A percentile compares a stretch with the other conserved stretches of the same genome.
These are phyloP conservation scores for Aristolochia californica DNA, from an alignment of 164 flowering plant species.

Conservation along the genomic window DNA sequence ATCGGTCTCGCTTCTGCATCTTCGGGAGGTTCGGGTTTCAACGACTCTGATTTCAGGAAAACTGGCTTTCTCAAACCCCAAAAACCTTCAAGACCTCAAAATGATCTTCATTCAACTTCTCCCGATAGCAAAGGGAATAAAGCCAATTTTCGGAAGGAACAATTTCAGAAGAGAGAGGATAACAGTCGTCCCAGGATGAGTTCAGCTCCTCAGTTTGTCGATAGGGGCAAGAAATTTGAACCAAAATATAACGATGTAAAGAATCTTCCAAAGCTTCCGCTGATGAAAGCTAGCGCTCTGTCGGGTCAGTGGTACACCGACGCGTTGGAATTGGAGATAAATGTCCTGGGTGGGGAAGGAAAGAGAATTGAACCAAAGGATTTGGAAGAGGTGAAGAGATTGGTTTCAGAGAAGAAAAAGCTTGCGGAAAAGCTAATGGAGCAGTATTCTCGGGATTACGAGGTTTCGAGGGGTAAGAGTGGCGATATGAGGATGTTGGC, in stretches of 20 bases:
- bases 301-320: slow-evolving; percentile 67
- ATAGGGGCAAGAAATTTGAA: slow-evolving; percentile 2
- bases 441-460: slow-evolving; percentile 65
- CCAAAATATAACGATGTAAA: slow-evolving; percentile 27
- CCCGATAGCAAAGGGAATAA: background rate
- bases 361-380: slow-evolving; percentile 25
- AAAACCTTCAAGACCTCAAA: slow-evolving; percentile 3
- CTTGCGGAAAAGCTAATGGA: slow-evolving; percentile 67
- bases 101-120: background rate
- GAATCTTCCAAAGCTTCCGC: slow-evolving; percentile 63
- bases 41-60: slow-evolving; percentile 72
- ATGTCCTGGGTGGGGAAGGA: slow-evolving; percentile 40
- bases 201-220: background rate
- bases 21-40: slow-evolving; percentile 55
- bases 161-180: background rate
- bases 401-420: slow-evolving; percentile 62
- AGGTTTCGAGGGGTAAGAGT: slow-evolving; percentile 44
- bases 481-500: slow-evolving; percentile 85
- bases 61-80: slow-evolving; percentile 32
- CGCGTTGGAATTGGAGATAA: slow-evolving; percentile 54
- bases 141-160: background rate
- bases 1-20: slow-evolving; percentile 48
- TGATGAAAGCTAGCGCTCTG: slow-evolving; percentile 42
- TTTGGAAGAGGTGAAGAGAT: slow-evolving; percentile 44
- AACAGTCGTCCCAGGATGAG: slow-evolving; percentile 1